These are phyloP conservation scores for Neonectria sp. DNA, from an alignment of 2,329 filamentous ascomycete species.

Conservation along the genomic window DNA sequence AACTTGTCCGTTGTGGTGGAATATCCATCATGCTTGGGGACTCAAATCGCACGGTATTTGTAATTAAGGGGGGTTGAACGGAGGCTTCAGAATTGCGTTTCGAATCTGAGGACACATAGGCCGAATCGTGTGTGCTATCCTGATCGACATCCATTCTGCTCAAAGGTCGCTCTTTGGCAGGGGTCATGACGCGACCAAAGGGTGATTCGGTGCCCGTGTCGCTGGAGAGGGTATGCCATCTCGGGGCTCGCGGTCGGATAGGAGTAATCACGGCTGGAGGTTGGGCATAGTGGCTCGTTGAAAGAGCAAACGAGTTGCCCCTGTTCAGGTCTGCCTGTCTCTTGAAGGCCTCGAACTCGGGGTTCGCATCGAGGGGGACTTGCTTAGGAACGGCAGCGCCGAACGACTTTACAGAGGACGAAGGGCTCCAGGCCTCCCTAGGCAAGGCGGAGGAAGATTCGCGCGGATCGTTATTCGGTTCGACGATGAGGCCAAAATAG, in stretches of 20 bases:
- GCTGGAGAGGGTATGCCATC: slow-evolving; percentile 65
- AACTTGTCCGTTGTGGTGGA: slow-evolving; percentile 42
- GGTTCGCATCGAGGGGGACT: slow-evolving; percentile 81
- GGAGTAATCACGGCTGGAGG: slow-evolving; percentile 45
- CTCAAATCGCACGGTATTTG: slow-evolving; percentile 61
- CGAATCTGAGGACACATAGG: slow-evolving; percentile 68
- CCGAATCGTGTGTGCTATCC: slow-evolving; percentile 66
- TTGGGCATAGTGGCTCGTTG: slow-evolving; percentile 62
- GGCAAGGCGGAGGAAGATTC: slow-evolving; percentile 76
- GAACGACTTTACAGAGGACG: slow-evolving; percentile 79
- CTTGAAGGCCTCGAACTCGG: slow-evolving; percentile 86
- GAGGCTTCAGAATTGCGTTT: slow-evolving; percentile 68
- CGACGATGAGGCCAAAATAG: slow-evolving; percentile 86
- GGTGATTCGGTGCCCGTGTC: slow-evolving; percentile 58
- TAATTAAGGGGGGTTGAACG: slow-evolving; percentile 57
- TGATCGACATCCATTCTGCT: slow-evolving; percentile 61
- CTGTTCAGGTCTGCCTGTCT: slow-evolving; percentile 79
- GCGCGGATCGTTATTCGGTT: slow-evolving; percentile 72
- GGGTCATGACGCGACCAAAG: slow-evolving; percentile 43
- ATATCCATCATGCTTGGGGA: slow-evolving; percentile 53
- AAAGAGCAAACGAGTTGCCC: slow-evolving; percentile 62
- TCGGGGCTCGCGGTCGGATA: slow-evolving; percentile 60
- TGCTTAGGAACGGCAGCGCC: slow-evolving; percentile 77
- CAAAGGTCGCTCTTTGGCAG: slow-evolving; percentile 38
- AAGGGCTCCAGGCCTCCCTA: slow-evolving; percentile 82